phyloP scores from a whole-genome alignment of 140 eudicot species.

The Cichorium intybus region DNA sequence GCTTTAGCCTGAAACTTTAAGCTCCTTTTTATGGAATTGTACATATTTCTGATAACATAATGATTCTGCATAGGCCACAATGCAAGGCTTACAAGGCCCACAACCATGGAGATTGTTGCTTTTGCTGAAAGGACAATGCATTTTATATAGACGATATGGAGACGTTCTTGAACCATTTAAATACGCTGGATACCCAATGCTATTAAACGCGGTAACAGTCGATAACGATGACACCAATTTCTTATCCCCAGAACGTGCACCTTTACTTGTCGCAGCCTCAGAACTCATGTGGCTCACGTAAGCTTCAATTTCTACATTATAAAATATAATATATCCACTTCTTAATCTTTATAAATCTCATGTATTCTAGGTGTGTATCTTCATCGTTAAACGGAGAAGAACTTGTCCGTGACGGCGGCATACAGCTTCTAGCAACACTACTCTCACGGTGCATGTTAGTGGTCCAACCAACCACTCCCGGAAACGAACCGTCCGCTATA shows the following conservation, averaged over 20 bases:
- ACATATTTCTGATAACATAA: neutral
- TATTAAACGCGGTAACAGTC: conserved; percentile 90
- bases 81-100: conserved; percentile 99
- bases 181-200: conserved; percentile 98
- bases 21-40: too few relatives aligned
- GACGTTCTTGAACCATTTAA: conserved; percentile 86
- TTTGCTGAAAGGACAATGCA: conserved; percentile 93
- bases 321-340: neutral
- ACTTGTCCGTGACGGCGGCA: conserved; percentile 97
- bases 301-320: conserved; percentile 21
- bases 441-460: conserved; percentile 98
- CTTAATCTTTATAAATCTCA: neutral
- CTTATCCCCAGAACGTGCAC: conserved; percentile 85
- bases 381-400: conserved; percentile 97
- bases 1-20: neutral
- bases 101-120: conserved; percentile 94
- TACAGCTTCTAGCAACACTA: conserved; percentile 84
- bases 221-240: conserved; percentile 86
- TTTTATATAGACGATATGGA: conserved; percentile 85
- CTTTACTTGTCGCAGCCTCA: conserved; percentile 95
- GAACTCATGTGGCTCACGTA: conserved; percentile 98
- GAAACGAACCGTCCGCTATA: conserved; percentile 80
- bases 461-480: conserved; percentile 89
- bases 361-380: conserved; percentile 71
- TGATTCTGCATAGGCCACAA: conserved; percentile 62